Evolutionary conservation across 2,329 filamentous ascomycete species (phyloP), one percentile per base, ranked within the genome.

Genomic region (Graphilbum fragrans): DNA sequence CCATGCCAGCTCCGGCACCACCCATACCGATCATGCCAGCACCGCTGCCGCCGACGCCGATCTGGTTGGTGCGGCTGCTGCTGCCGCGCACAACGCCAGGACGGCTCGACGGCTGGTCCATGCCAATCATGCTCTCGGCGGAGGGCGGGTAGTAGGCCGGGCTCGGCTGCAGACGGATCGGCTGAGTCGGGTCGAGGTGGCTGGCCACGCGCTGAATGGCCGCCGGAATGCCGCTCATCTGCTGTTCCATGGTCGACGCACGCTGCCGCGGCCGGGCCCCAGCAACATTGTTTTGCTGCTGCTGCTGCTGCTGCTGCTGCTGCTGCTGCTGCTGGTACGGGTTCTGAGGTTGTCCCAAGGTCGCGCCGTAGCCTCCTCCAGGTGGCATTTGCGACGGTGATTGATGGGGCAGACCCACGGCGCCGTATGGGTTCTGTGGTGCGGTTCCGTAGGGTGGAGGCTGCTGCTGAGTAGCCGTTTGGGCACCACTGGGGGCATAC

Each of bases 61-160:
- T 64, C 55, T 74, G 72, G 50, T 79, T 74, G 36, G 75, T 72
- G 42, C 87, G 74, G 36, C 74, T 72, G 42, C 87, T 74, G 56
- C 86, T 90, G 35, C 84, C 82, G 57, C 88, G 74, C 29, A 31
- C 5, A 53, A 87, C 75, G 34, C 83, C 77, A 23, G 82, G 39
- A 64, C 74, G 59, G 42, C 65, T 58, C 37, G 69, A 55, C 20
- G 76, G 67, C 44, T 72, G 74, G 38, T 79, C 72, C 46, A 84
- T 75, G 9, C 69, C 64, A 18, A 77, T 72, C 52, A 86, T 79
- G 10, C 86, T 85, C 49, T 96, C 90, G 7, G 83, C 79, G 2
- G 90, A 85, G 18, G 92, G 92, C 11, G 92, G 92, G 53, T 96
- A 98, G 61, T 98, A 98, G 2, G 92, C 92, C 5, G 92, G 92